These are phyloP conservation scores for Colletotrichum cuscutae DNA, from an alignment of 2,329 filamentous ascomycete species.

Conservation along the genomic window DNA sequence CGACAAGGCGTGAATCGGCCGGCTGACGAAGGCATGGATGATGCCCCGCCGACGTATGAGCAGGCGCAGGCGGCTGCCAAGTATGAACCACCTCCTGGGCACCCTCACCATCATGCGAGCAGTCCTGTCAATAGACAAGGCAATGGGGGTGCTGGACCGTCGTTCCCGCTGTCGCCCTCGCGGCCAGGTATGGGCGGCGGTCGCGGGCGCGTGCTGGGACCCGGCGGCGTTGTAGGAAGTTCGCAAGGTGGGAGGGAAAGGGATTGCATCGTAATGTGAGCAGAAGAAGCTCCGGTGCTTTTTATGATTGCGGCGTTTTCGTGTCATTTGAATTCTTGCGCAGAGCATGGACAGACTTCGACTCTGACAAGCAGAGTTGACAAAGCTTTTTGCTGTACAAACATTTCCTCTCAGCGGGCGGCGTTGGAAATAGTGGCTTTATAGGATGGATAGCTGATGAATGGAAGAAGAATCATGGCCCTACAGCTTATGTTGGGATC, in stretches of 20 bases:
- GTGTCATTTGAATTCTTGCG: neutral
- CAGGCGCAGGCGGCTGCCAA: slow-evolving; percentile 63
- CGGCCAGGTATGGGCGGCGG: slow-evolving; percentile 29
- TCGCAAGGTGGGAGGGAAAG: slow-evolving; percentile 38
- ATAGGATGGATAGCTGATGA: slow-evolving; percentile 1
- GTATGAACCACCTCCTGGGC: slow-evolving; percentile 63
- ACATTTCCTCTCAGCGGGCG: slow-evolving; percentile 6
- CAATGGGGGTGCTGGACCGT: slow-evolving; percentile 20
- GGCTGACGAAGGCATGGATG: slow-evolving; percentile 54
- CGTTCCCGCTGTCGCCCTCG: slow-evolving; percentile 10
- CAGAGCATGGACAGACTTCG: neutral
- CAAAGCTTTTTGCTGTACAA: neutral
- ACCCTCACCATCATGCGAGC: slow-evolving; percentile 60
- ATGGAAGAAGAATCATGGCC: slow-evolving; percentile 14
- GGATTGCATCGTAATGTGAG: slow-evolving; percentile 61
- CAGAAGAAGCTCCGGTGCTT: neutral
- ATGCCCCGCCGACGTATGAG: slow-evolving; percentile 68
- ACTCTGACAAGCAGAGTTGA: neutral
- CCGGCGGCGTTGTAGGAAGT: slow-evolving; percentile 28
- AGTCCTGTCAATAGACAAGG: slow-evolving; percentile 40
- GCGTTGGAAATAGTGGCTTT: slow-evolving; percentile 20
- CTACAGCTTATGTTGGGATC: too few relatives aligned
- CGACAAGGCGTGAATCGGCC: slow-evolving; percentile 48
- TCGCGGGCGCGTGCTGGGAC: slow-evolving; percentile 24
- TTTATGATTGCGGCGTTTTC: slow-evolving; percentile 19